Conservation (phyloP, 306 rosid species). For the Pterocarpus macrocarpus region DNA sequence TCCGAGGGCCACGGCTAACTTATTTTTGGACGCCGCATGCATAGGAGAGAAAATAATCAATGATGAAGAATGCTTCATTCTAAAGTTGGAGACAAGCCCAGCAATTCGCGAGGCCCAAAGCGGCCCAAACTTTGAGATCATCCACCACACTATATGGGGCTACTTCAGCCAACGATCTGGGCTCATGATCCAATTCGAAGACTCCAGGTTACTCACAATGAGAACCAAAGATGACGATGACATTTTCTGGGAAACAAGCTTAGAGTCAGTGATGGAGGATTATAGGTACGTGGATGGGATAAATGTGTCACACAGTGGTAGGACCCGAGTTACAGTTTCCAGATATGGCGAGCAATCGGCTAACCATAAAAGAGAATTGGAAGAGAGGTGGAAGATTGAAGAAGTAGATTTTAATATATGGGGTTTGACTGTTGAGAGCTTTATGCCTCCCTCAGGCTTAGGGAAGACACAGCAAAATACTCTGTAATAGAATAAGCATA, state of each 20-base stretch:
- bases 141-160: constrained; percentile 93
- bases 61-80: constrained; percentile 83
- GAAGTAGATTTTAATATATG: constrained; percentile 81
- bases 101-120: constrained; percentile 78
- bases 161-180: constrained; percentile 97
- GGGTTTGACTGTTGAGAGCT: constrained; percentile 77
- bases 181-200: constrained; percentile 81
- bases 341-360: constrained; percentile 85
- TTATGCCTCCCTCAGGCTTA: constrained; percentile 68
- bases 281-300: constrained; percentile 82
- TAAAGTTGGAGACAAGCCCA: constrained; percentile 81
- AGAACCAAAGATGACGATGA: constrained; percentile 70
- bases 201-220: constrained; percentile 80
- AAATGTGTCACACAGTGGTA: constrained; percentile 88
- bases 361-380: constrained; percentile 86
- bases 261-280: constrained; percentile 78
- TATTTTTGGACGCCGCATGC: constrained; percentile 83
- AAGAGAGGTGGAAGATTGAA: constrained; percentile 86
- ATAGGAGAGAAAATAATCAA: constrained; percentile 85
- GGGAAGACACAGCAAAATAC: constrained; percentile 5
- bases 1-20: constrained; percentile 87
- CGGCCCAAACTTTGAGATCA: constrained; percentile 72
- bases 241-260: constrained; percentile 95
- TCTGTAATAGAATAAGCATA: constrained; percentile 3
- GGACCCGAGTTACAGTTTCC: constrained; percentile 68